Evolutionary conservation across 768 basidiomycete genomes (phyloP), one percentile per base, ranked within the genome.

Genomic region (Tephrocybe rancida): DNA sequence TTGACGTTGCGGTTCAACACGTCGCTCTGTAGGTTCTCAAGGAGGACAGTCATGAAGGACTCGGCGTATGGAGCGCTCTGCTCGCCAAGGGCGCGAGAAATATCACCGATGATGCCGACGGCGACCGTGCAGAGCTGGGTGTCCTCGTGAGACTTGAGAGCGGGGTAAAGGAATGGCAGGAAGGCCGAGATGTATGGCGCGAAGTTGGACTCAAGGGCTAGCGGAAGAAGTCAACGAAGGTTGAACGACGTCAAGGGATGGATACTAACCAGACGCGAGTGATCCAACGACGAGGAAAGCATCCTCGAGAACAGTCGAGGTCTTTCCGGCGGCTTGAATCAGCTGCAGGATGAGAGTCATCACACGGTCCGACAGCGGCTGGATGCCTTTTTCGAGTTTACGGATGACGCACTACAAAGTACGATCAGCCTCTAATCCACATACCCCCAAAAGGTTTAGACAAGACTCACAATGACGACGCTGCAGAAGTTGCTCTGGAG

Each of bases 41-140:
- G 77, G 27, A 99, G 77, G 14, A 92, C 92, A 10, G 84, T 88
- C 91, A 99, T 97, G 77, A 99, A 95, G 3, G 86, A 78, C 54
- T 83, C 79, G 34, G 93, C 87, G 69, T 95, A 98, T 61, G 89
- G 87, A 1, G 83, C 82, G 52, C 88, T 88, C 64, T 86, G 82
- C 52, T 93, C 90, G 41, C 92, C 90, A 18, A 98, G 82, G 1
- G 95, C 95, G 50, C 96, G 90, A n/a, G 94, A 92, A 49, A 98
- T 86, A 62, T 99, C 97, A 7, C 95, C 94, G 50, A 98, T 92
- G 60, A 97, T 85, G 60, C 96, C 96, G 43, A 98, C 92, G 14
- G 95, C 94, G 50, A 98, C 93, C 6, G 88, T 95, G 75, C 94
- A 97, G 21, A 98, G 79, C 65, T 97, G 94, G 37, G 92, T 92